Conservation (phyloP, 2,329 filamentous ascomycete genomes). For the Daldinia sp. region DNA sequence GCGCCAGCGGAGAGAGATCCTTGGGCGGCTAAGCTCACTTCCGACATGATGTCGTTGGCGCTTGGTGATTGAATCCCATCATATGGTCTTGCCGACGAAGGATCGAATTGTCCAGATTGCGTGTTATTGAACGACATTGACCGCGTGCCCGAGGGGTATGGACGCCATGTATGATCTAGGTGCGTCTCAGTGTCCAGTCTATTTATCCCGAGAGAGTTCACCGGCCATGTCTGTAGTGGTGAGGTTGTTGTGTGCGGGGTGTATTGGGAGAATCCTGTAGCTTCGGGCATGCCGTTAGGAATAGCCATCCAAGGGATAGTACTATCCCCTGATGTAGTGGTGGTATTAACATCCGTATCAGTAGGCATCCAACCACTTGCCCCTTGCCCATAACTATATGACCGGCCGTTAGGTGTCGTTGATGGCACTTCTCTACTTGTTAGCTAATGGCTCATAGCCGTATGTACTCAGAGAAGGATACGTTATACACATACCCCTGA, state of each 20-base stretch:
- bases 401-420: conserved; percentile 51
- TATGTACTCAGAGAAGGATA: conserved; percentile 4
- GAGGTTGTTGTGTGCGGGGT: conserved; percentile 56
- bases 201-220: conserved; percentile 47
- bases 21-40: conserved; percentile 52
- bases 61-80: conserved; percentile 58
- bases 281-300: conserved; percentile 63
- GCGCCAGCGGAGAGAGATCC: conserved; percentile 57
- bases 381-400: conserved; percentile 57
- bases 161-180: conserved; percentile 59
- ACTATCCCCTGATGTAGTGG: conserved; percentile 59
- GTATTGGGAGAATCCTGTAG: conserved; percentile 64
- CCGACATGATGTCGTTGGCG: conserved; percentile 47
- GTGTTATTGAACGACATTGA: conserved; percentile 65
- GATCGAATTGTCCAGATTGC: conserved; percentile 56
- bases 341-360: conserved; percentile 56
- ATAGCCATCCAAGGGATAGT: conserved; percentile 63
- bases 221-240: conserved; percentile 58
- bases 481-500: conserved; percentile 57
- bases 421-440: conserved; percentile 52
- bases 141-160: conserved; percentile 58
- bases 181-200: conserved; percentile 56
- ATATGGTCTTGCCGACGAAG: conserved; percentile 55
- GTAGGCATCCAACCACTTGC: conserved; percentile 60
- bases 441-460: conserved; percentile 39